These are phyloP conservation scores for Apium graveolens DNA, from an alignment of 129 eudicot genomes.

Conservation along the genomic window DNA sequence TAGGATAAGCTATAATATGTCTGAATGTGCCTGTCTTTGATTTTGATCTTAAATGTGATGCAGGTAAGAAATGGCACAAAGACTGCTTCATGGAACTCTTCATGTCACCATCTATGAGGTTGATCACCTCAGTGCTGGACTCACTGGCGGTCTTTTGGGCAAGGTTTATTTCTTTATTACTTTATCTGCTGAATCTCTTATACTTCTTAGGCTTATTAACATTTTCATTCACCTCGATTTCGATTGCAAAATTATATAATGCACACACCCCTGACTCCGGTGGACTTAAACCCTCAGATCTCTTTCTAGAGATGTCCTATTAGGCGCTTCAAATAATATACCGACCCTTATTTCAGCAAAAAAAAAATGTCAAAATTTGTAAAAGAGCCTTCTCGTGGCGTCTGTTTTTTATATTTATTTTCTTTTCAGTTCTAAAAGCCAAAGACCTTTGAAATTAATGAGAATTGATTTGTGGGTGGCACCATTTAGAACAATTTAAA, in stretches of 20 bases:
- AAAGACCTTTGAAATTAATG: too few relatives aligned
- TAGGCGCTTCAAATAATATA: too few relatives aligned
- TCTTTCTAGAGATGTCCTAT: not conserved
- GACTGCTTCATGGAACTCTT: slow-evolving; percentile 60
- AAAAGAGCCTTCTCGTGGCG: too few relatives aligned
- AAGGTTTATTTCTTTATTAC: slow-evolving; percentile 25
- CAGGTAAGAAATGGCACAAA: slow-evolving; percentile 43
- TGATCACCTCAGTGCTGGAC: slow-evolving; percentile 37
- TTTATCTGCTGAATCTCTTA: not conserved
- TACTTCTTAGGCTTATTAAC: not conserved
- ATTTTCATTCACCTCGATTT: not conserved
- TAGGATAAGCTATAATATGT: not conserved
- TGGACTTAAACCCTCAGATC: not conserved
- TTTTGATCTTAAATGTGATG: not conserved
- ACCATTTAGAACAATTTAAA: too few relatives aligned
- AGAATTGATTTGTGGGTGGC: too few relatives aligned
- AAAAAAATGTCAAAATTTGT: too few relatives aligned
- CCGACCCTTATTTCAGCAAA: not conserved
- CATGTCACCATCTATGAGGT: slow-evolving; percentile 69
- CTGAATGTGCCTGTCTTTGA: not conserved
- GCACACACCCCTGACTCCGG: not conserved
- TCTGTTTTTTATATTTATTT: too few relatives aligned
- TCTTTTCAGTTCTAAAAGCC: too few relatives aligned
- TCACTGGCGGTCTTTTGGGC: slow-evolving; percentile 28
- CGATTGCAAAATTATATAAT: not conserved